Percentiles rank a stretch among this genome's conserved stretches.
phyloP scores from a whole-genome alignment of 163 green algal genomes.

The Prototheca wickerhamii region DNA sequence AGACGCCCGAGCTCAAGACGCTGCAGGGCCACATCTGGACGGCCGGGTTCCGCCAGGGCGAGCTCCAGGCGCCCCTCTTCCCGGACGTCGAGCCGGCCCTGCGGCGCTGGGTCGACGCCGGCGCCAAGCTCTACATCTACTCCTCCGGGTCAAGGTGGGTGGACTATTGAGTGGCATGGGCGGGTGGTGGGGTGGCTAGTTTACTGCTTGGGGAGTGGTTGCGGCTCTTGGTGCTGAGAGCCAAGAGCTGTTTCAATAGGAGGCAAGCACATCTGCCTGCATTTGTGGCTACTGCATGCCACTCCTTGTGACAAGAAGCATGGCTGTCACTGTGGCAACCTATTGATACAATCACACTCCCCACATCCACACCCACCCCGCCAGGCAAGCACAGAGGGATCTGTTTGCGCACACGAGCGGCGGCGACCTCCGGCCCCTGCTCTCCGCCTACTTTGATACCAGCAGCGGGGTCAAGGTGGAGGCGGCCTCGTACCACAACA shows the following conservation, averaged over 20 bases:
- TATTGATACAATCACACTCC: neutral
- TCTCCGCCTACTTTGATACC: slow-evolving; percentile 94
- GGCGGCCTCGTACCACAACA: slow-evolving; percentile 68
- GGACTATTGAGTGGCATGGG: neutral
- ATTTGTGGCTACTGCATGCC: neutral
- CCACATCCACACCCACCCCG: neutral
- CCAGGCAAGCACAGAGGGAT: slow-evolving; percentile 66
- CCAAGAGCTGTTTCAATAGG: neutral
- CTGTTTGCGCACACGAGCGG: slow-evolving; percentile 63
- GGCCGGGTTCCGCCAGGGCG: slow-evolving; percentile 60
- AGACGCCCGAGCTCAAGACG: slow-evolving; percentile 60
- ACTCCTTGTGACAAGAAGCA: neutral
- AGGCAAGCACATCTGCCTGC: neutral
- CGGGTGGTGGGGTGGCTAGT: neutral
- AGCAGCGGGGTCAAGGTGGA: slow-evolving; percentile 64
- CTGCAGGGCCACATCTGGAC: slow-evolving; percentile 87
- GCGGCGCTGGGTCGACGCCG: slow-evolving; percentile 46
- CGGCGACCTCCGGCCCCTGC: slow-evolving; percentile 62
- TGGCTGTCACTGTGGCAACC: too few relatives aligned
- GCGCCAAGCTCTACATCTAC: slow-evolving; percentile 94
- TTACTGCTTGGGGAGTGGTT: neutral
- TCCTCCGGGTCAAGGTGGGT: slow-evolving; percentile 59
- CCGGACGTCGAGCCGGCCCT: slow-evolving; percentile 70
- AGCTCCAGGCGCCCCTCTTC: slow-evolving; percentile 68
- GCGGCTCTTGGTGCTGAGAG: neutral